Evolutionary conservation across 1,284 basidiomycete species (phyloP).

Genomic region (Sanguinoderma infundibulare): DNA sequence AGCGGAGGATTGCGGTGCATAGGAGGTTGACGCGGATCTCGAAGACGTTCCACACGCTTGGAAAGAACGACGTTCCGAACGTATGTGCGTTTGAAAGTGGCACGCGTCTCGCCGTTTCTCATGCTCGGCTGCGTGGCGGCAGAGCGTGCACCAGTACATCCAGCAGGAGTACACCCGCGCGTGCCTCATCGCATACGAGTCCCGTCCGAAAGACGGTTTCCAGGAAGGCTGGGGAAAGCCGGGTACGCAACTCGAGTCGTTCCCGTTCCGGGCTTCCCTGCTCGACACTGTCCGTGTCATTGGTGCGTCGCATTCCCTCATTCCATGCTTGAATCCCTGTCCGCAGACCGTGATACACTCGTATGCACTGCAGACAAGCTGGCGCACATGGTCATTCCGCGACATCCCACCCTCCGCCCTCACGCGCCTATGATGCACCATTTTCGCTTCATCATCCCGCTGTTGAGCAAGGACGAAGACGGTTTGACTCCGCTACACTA

Average conservation of each 20-base stretch:
- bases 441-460: conserved; percentile 71
- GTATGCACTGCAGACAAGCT: conserved; percentile 51
- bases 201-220: conserved; percentile 69
- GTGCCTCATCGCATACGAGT: conserved; percentile 78
- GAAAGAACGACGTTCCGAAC: conserved; percentile 72
- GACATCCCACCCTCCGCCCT: conserved; percentile 63
- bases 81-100: conserved; percentile 44
- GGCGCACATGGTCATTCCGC: conserved; percentile 66
- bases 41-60: conserved; percentile 67
- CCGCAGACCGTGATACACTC: neutral
- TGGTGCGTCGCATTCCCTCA: conserved; percentile 45
- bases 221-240: conserved; percentile 86
- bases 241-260: conserved; percentile 60
- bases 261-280: conserved; percentile 66
- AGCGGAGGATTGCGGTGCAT: conserved; percentile 67
- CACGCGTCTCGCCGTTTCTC: neutral
- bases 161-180: conserved; percentile 80
- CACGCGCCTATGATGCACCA: conserved; percentile 75
- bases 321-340: neutral
- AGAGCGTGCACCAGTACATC: conserved; percentile 78
- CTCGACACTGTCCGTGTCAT: conserved; percentile 69
- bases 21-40: conserved; percentile 71
- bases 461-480: conserved; percentile 63
- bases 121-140: neutral
- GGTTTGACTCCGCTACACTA: conserved; percentile 70